Evolutionary conservation across 352 stramenopile genomes (phyloP), one percentile per base, ranked within the genome.

Genomic region (Globisporangium spinosum): DNA sequence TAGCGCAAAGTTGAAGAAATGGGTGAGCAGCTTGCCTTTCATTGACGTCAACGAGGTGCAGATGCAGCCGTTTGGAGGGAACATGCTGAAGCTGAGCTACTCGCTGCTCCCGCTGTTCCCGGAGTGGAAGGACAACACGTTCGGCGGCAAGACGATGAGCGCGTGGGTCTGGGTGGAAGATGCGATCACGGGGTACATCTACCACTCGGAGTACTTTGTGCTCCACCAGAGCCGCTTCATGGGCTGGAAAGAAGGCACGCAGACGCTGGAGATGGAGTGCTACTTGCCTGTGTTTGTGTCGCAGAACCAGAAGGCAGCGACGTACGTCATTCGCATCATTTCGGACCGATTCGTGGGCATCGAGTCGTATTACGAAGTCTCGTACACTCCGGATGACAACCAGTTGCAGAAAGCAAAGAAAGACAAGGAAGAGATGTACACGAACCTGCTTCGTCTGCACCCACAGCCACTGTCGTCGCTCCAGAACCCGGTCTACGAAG

Each of bases 101-200:
- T 64, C 79, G 12, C 68, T 94, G 0, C 71, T 65, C 13, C 86
- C 86, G 3, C 70, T 93, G n/a, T 91, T 94, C 51, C 72, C 73
- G 0, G 78, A 89, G 53, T 94, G 86, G 86, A 86, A 85, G 29
- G 86, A 93, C 47, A 67, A 77, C 23, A 70, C 72, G 8, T 83
- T 90, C 9, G 74, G 78, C 10, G 82, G 84, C 6, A 87, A 86
- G 55, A 79, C 75, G 8, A 68, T 93, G 13, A 75, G 81, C 17
- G 99, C 98, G 43, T 99, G 97, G 95, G 75, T 99, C 13, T 99
- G 97, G 98, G 90, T 99, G 13, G 98, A 99, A 84, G 97, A 99
- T 70, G 83, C 83, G 0, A 76, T 88, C 20, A 95, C 86, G 0
- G 92, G 97, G 0, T 88, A 86, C 53, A 97, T 98, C 63, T 98